Percentiles rank a stretch among this genome's conserved stretches.
These are phyloP conservation scores for Boletales sp. DNA, from an alignment of 768 basidiomycete genomes.

Conservation along the genomic window DNA sequence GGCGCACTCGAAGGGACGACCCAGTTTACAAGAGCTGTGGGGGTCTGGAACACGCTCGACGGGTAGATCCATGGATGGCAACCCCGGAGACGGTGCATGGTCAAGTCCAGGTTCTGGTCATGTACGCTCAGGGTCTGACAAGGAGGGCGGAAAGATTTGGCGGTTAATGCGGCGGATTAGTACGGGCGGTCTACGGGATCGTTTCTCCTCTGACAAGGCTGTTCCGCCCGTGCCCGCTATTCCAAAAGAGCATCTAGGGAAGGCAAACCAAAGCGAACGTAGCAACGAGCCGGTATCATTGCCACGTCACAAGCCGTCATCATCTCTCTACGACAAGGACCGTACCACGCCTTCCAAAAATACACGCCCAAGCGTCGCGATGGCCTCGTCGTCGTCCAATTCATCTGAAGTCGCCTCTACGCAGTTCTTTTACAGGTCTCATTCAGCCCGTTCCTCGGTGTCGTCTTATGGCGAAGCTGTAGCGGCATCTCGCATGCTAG, in stretches of 20 bases:
- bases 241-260: constrained; percentile 40
- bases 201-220: constrained; percentile 20
- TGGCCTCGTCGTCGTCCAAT: constrained; percentile 58
- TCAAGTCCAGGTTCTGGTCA: constrained; percentile 10
- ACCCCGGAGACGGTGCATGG: constrained; percentile 8
- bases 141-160: constrained; percentile 52
- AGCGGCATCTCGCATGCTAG: constrained; percentile 37
- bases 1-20: constrained; percentile 19
- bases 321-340: constrained; percentile 8
- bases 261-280: constrained; percentile 3
- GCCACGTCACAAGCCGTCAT: constrained; percentile 4
- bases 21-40: constrained; percentile 35
- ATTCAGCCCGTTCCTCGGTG: constrained; percentile 50
- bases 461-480: constrained; percentile 50
- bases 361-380: constrained; percentile 42
- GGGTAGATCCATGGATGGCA: constrained; percentile 19
- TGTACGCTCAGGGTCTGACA: constrained; percentile 14
- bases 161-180: constrained; percentile 70
- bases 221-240: constrained; percentile 62
- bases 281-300: constrained; percentile 3
- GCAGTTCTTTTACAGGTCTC: constrained; percentile 47
- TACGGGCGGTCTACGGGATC: constrained; percentile 58
- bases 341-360: constrained; percentile 5
- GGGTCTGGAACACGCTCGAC: constrained; percentile 5
- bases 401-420: constrained; percentile 56